Base-by-base conservation (phyloP, 768 basidiomycete genomes). In the Gloeopeniophorella convolvens region DNA sequence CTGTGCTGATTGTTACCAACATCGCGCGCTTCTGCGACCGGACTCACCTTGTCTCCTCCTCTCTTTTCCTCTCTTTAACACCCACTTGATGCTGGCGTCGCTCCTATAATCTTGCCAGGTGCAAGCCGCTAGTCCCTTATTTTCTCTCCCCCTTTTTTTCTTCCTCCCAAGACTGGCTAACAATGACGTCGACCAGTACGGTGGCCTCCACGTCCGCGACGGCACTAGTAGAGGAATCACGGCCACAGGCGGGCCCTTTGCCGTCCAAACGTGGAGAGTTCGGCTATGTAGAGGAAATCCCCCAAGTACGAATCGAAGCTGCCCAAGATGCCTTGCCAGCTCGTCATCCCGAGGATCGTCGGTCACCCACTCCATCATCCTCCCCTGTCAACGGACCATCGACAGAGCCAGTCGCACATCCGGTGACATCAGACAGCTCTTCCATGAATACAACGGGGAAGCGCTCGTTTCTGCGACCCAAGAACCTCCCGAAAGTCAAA, bases 181-280 rank as follows among this genome's bases (percentile, higher is more conserved):
- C 21, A 31, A 69, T 68, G 66, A 59, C 64, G 47, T 65, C 64
- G 59, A 63, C 54, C 43, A 48, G 32, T 49, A 34, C 60, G 28
- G 47, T 54, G 28, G 48, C 51, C 5, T 48, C 50, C 16, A 18
- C 51, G 13, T 57, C 46, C 27, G 47, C 43, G 16, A 20, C 51
- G 30, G 31, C 40, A 36, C 20, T 36, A 44, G 36, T 27, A 23
- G 62, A 63, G 48, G 68, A 68, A 60, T 46, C 58, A 55, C 69
- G 70, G 58, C 69, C 66, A 47, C 70, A 83, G 70, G 80, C 81
- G 59, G 80, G 70, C 35, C 81, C 82, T 47, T 66, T 83, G 60
- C 83, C 83, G 45, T 63, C 61, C 36, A 85, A 84, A 63, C 71
- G 74, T 16, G 84, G 82, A 23, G 83, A 85, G 60, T 79, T 86